A percentile compares a stretch with the other conserved stretches of the same genome.
These are phyloP conservation scores for Cocos nucifera DNA, from an alignment of 176 grass and related monocot species.

Conservation along the genomic window DNA sequence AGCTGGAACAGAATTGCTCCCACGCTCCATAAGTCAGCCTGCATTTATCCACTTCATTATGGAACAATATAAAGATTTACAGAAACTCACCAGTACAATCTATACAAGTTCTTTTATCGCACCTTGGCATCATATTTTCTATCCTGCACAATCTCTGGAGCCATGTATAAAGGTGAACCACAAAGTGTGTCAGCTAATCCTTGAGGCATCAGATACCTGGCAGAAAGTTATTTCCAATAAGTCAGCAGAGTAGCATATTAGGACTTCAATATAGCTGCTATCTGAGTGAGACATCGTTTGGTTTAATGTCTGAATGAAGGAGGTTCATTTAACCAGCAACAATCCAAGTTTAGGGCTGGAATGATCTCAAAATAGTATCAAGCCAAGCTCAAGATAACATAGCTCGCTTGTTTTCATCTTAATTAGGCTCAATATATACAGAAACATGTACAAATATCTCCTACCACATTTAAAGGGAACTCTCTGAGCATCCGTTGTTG, in stretches of 20 bases:
- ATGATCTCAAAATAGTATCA: no score
- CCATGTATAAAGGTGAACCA: slow-evolving; percentile 71
- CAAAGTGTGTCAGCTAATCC: slow-evolving; percentile 65
- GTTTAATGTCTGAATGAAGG: no score
- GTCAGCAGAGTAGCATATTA: neutral
- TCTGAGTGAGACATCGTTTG: no score
- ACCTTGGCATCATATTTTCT: slow-evolving; percentile 67
- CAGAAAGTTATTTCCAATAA: slow-evolving; percentile 3
- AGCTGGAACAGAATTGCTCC: slow-evolving; percentile 73
- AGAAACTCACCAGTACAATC: neutral
- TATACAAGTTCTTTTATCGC: slow-evolving; percentile 6
- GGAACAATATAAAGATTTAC: slow-evolving; percentile 5
- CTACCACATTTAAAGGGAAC: no score
- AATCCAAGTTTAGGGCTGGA: no score
- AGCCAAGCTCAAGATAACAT: no score
- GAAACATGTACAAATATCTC: no score
- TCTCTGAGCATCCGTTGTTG: no score
- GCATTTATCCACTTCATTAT: slow-evolving; percentile 11
- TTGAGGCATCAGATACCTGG: slow-evolving; percentile 46
- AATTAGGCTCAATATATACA: no score
- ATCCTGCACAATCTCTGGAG: slow-evolving; percentile 55
- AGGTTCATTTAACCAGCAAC: no score
- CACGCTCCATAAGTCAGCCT: slow-evolving; percentile 78
- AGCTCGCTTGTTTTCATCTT: no score
- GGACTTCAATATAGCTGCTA: no score